phyloP scores from a whole-genome alignment of 106 monocot species.

The Dendrobium nobile region DNA sequence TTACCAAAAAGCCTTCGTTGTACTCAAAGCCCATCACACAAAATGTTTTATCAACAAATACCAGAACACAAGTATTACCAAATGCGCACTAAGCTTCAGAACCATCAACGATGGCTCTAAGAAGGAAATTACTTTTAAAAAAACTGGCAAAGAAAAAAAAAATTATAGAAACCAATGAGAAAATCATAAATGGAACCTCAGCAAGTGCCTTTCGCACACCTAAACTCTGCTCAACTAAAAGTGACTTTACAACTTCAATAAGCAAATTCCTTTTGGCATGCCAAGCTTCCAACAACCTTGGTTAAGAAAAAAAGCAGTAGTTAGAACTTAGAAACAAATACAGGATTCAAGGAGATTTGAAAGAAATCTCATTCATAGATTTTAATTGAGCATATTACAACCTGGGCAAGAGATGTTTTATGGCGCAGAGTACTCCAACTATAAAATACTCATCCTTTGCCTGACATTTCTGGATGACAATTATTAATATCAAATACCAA shows the following conservation, averaged over 20 bases:
- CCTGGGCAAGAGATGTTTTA: constrained; percentile 96
- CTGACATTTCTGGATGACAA: constrained; percentile 64
- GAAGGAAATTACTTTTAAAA: background rate
- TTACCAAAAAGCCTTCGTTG: background rate
- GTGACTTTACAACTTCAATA: constrained; percentile 62
- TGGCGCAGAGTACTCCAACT: constrained; percentile 65
- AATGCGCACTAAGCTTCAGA: background rate
- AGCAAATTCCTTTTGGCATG: constrained; percentile 62
- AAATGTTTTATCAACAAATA: background rate
- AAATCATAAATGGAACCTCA: constrained; percentile 48
- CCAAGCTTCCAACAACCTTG: constrained; percentile 86
- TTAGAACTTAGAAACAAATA: constrained; percentile 7
- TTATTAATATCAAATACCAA: background rate
- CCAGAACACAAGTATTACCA: background rate
- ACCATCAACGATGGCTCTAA: background rate
- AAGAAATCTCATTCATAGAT: constrained; percentile 2
- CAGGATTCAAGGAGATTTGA: background rate
- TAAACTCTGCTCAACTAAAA: constrained; percentile 66
- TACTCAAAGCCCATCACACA: background rate
- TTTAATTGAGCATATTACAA: constrained; percentile 13
- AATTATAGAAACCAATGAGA: constrained; percentile 3
- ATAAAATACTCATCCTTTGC: constrained; percentile 68
- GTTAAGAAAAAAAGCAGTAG: constrained; percentile 8
- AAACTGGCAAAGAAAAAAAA: background rate
- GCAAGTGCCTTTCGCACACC: constrained; percentile 67